A percentile compares a stretch with the other conserved stretches of the same genome.
phyloP scores from a whole-genome alignment of 768 basidiomycete genomes.

The Scleroderma citrinum region DNA sequence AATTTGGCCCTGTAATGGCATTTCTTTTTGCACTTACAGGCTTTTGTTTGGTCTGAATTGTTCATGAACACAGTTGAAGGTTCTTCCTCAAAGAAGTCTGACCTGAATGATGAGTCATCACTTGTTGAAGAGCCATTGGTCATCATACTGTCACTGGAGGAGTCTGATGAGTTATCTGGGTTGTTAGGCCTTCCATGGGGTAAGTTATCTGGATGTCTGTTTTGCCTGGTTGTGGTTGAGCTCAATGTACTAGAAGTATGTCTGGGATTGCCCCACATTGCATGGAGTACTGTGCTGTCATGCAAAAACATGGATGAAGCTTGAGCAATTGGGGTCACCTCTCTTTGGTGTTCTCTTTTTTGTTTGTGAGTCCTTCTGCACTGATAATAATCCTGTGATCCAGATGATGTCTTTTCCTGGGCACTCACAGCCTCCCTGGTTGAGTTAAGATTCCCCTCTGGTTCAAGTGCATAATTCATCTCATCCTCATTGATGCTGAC shows the following conservation, averaged over 20 bases:
- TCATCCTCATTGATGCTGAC: neutral
- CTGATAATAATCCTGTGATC: neutral
- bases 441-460: neutral
- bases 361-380: neutral
- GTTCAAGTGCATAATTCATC: neutral
- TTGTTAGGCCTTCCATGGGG: neutral
- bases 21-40: neutral
- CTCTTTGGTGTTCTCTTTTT: neutral
- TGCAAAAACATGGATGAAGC: neutral
- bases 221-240: neutral
- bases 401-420: neutral
- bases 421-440: neutral
- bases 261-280: neutral
- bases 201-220: neutral
- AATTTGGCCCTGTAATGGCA: conserved; percentile 2
- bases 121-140: neutral
- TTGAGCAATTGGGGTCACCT: neutral
- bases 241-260: neutral
- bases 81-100: neutral
- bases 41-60: conserved; percentile 1
- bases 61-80: neutral
- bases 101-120: neutral
- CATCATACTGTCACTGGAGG: neutral
- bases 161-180: neutral
- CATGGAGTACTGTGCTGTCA: neutral